Evolutionary conservation across 495 filamentous ascomycete species (phyloP), one percentile per base, ranked within the genome.

Genomic region (Penicillium robsamsonii): DNA sequence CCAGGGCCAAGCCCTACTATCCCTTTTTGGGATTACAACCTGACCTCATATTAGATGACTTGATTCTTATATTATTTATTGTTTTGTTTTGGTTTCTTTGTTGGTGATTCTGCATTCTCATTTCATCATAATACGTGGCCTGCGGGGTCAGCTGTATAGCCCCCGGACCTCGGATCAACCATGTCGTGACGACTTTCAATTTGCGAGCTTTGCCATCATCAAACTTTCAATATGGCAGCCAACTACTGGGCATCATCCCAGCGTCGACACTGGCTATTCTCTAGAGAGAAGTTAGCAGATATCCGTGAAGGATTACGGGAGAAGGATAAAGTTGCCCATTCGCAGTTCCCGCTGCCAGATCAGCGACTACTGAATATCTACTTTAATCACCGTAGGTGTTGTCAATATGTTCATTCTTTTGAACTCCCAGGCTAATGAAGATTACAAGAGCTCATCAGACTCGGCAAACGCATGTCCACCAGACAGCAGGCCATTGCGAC

Each of bases 171-270:
- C 45, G 29, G 50, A 47, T 41, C 38, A 31, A 31, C 50, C 56
- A 48, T 53, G 35, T 56, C 43, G 11, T 37, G 45, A 50, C 33
- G 25, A 11, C 29, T 46, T 43, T 41, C 22, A 27, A 30, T 31
- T 25, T 40, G 25, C n/a, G 45, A 47, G 46, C n/a, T 11, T 46
- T 29, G 31, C 38, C 38, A 35, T 33, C 43, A 54, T 46, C 52
- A 46, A 46, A 41, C 24, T 40, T 50, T 50, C 41, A 57, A 43
- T 42, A 98, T 98, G 94, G 92, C 94, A 50, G 90, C 93, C 64
- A 97, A 94, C 72, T 98, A 89, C 73, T 98, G 95, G 94, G 88
- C 87, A 53, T 97, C 93, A 47, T 92, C 91, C 15, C 94, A 98
- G 73, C 83, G 87, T 51, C 84, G 82, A 60, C 81, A 89, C 73